A percentile compares a stretch with the other conserved stretches of the same genome.
These are phyloP conservation scores for Spathaspora arborariae DNA, from an alignment of 805 yeast species.

Conservation along the genomic window DNA sequence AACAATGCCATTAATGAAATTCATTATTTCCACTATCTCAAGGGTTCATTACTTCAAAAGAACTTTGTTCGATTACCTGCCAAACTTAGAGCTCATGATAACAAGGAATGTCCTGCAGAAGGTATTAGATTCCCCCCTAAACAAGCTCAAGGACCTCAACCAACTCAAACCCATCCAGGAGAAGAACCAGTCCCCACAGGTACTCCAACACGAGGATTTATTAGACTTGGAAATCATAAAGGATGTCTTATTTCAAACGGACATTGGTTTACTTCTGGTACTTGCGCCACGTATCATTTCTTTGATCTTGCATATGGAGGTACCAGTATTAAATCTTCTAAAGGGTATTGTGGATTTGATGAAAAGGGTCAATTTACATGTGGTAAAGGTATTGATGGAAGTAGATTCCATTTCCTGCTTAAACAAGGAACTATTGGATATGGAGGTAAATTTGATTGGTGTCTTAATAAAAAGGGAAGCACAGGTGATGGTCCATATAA, in stretches of 20 bases:
- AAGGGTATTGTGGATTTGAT: conserved; percentile 66
- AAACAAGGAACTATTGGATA: conserved; percentile 46
- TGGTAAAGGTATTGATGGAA: conserved; percentile 13
- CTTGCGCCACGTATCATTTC: conserved; percentile 76
- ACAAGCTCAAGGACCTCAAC: conserved; percentile 16
- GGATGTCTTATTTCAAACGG: conserved; percentile 89
- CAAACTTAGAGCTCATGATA: neutral
- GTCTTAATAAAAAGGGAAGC: conserved; percentile 40
- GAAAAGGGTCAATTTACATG: conserved; percentile 17
- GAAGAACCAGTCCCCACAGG: conserved; percentile 16
- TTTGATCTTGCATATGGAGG: conserved; percentile 66
- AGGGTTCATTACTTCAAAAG: conserved; percentile 70
- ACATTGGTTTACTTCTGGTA: conserved; percentile 74
- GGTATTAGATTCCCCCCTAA: conserved; percentile 71
- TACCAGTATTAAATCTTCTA: conserved; percentile 61
- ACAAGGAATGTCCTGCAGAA: conserved; percentile 56
- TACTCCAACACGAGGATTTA: conserved; percentile 23
- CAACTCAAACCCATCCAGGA: conserved; percentile 9
- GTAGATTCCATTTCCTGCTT: conserved; percentile 49
- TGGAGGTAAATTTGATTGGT: conserved; percentile 64
- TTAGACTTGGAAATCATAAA: conserved; percentile 46
- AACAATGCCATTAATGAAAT: conserved; percentile 49
- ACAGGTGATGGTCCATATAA: conserved; percentile 20
- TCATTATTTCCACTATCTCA: conserved; percentile 78
- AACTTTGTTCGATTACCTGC: conserved; percentile 59